These are phyloP conservation scores for Claviceps digitariae DNA, from an alignment of 2,329 filamentous ascomycete genomes.

Conservation along the genomic window DNA sequence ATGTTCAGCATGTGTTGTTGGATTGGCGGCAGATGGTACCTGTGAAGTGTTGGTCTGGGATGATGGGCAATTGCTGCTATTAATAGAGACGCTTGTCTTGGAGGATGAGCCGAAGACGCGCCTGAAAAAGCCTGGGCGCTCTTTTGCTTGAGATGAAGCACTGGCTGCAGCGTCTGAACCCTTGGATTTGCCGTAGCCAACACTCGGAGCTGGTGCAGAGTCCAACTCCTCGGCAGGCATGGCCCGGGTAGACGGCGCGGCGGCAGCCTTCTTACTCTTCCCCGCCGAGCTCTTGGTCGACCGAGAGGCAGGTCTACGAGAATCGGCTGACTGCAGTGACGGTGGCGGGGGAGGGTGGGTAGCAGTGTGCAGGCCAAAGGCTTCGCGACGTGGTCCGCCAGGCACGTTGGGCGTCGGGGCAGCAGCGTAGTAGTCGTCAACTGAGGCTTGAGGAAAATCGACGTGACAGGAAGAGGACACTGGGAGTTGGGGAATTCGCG, in stretches of 20 bases:
- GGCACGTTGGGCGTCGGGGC: conserved; percentile 79
- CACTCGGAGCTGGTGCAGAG: conserved; percentile 42
- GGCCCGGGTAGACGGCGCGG: conserved; percentile 11
- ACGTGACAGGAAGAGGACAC: conserved; percentile 28
- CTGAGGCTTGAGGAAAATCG: conserved; percentile 35
- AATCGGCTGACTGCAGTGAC: conserved; percentile 25
- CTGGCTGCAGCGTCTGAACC: conserved; percentile 33
- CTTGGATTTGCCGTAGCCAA: conserved; percentile 47
- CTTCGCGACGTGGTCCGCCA: conserved; percentile 52
- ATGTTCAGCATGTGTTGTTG: conserved; percentile 27
- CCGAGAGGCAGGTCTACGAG: conserved; percentile 29
- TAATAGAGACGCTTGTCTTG: conserved; percentile 27
- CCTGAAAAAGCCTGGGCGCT: conserved; percentile 80
- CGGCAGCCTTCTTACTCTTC: conserved; percentile 15
- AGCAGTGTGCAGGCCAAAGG: conserved; percentile 18
- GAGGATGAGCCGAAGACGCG: conserved; percentile 74
- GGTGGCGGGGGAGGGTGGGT: conserved; percentile 25
- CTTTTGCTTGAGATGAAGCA: conserved; percentile 39
- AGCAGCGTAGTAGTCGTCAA: conserved; percentile 58
- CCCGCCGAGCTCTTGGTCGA: conserved; percentile 38
- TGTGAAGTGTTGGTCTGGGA: conserved; percentile 3
- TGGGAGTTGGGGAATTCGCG: conserved; percentile 9
- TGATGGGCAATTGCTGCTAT: neutral
- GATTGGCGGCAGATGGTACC: conserved; percentile 20
- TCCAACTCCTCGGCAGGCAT: conserved; percentile 28